Base-by-base conservation (phyloP, 805 yeast species). In the Metschnikowia matae region DNA sequence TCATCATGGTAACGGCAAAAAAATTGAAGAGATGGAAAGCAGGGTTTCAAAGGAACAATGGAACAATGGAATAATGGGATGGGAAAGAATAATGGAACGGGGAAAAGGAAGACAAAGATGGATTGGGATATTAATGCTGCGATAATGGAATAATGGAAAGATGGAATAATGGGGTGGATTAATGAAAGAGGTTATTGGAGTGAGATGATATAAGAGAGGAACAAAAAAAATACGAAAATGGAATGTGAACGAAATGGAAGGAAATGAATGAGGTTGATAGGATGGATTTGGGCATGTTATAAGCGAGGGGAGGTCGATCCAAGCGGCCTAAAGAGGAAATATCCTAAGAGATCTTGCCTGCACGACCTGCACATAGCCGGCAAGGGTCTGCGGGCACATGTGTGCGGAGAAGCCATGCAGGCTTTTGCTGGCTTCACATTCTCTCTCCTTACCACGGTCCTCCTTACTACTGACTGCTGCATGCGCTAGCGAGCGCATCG, bases 331-430 rank as follows among this genome's bases (percentile, higher is more conserved):
- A 40, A 15, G 44, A 29, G 44, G 44, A 29, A 29, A 40, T 40
- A 29, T 34, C 6, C n/a, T 17, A 7, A 29, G 35, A 40, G 44
- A 40, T 29, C 44, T 29, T 15, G 6, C 33, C 17, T 40, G 44
- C 44, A 15, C 23, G 35, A 35, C 21, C 35, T 26, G 44, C 44
- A 40, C 44, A 2, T 21, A 11, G 3, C 29, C 4, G 29, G 18
- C 31, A 14, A 39, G 21, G 4, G 41, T 29, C 17, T 39, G 44
- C 35, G 21, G 23, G 35, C 17, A 11, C 44, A 29, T 29, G 23
- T 29, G 34, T 17, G 44, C 44, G 35, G 44, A 40, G 44, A 40
- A 29, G n/a, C 33, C 43, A 40, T 29, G 35, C 44, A 40, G 44
- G 44, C 3, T n/a, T n/a, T 7, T 34, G n/a, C 36, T 14, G 15